Percentiles rank a stretch among this genome's conserved stretches.
Conservation (phyloP, 768 basidiomycete species). For the Xerocomellus amylosporus region DNA sequence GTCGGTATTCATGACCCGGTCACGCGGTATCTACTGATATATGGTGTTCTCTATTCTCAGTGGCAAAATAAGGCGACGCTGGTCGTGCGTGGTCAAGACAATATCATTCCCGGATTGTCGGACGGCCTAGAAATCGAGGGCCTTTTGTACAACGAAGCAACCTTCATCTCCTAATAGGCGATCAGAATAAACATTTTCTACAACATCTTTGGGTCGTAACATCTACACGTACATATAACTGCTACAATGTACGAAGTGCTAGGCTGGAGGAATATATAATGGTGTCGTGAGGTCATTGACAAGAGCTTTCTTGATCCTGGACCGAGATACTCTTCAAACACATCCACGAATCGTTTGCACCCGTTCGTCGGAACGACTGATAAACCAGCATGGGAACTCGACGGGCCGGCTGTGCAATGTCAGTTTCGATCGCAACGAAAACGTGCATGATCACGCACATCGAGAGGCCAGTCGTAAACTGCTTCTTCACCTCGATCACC, state of each 20-base stretch:
- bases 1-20: slow-evolving; percentile 41
- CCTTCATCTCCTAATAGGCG: slow-evolving; percentile 67
- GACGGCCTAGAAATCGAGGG: slow-evolving; percentile 56
- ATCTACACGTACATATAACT: slow-evolving; percentile 13
- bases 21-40: neutral
- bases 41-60: slow-evolving; percentile 30
- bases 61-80: slow-evolving; percentile 59
- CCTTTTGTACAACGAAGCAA: slow-evolving; percentile 80
- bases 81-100: slow-evolving; percentile 42
- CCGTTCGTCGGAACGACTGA: slow-evolving; percentile 15
- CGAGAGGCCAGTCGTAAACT: slow-evolving; percentile 23
- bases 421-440: neutral
- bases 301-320: too few relatives aligned
- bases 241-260: slow-evolving; percentile 1
- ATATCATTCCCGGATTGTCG: slow-evolving; percentile 40
- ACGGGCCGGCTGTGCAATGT: slow-evolving; percentile 15
- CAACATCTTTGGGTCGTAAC: neutral
- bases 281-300: neutral
- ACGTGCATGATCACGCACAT: slow-evolving; percentile 9
- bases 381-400: slow-evolving; percentile 23
- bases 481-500: slow-evolving; percentile 21
- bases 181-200: neutral
- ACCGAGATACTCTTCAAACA: neutral
- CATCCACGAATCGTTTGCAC: slow-evolving; percentile 1
- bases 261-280: neutral